These are phyloP conservation scores for Monosporozyma aerobia DNA, from an alignment of 805 yeast genomes.

Conservation along the genomic window DNA sequence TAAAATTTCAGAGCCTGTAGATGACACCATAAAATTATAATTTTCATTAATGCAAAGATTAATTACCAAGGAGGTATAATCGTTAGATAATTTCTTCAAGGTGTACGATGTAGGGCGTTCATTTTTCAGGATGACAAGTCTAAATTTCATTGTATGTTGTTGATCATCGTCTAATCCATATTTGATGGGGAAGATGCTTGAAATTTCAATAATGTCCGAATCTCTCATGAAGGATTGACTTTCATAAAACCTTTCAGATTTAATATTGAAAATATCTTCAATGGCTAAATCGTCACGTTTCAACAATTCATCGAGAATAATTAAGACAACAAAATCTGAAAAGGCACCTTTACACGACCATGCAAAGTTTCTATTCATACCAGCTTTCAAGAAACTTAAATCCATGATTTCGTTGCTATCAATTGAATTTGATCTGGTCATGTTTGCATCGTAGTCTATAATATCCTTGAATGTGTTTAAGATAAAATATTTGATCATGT, in stretches of 20 bases:
- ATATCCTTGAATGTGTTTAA: constrained; percentile 8
- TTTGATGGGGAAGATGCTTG: constrained; percentile 13
- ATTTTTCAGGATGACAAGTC: constrained; percentile 14
- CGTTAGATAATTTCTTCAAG: constrained; percentile 9
- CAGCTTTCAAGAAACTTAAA: constrained; percentile 22
- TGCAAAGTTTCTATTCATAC: constrained; percentile 23
- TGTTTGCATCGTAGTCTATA: not conserved
- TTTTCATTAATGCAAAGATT: constrained; percentile 14
- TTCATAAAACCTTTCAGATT: constrained; percentile 9
- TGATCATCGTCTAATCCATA: constrained; percentile 10
- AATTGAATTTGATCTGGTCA: not conserved
- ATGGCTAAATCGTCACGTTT: constrained; percentile 18
- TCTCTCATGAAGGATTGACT: constrained; percentile 4
- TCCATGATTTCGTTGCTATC: constrained; percentile 1
- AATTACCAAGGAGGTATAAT: constrained; percentile 12
- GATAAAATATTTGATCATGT: constrained; percentile 21
- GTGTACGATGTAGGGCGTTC: constrained; percentile 13
- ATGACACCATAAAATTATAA: constrained; percentile 1
- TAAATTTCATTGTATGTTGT: constrained; percentile 10
- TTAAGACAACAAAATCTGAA: constrained; percentile 17
- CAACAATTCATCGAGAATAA: constrained; percentile 18
- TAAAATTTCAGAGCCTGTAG: constrained; percentile 3
- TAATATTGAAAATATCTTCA: constrained; percentile 19
- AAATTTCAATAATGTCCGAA: constrained; percentile 15
- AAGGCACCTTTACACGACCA: constrained; percentile 26